A percentile compares a stretch with the other conserved stretches of the same genome.
phyloP scores from a whole-genome alignment of 2,329 filamentous ascomycete species.

The Pestalotiopsis sp. region DNA sequence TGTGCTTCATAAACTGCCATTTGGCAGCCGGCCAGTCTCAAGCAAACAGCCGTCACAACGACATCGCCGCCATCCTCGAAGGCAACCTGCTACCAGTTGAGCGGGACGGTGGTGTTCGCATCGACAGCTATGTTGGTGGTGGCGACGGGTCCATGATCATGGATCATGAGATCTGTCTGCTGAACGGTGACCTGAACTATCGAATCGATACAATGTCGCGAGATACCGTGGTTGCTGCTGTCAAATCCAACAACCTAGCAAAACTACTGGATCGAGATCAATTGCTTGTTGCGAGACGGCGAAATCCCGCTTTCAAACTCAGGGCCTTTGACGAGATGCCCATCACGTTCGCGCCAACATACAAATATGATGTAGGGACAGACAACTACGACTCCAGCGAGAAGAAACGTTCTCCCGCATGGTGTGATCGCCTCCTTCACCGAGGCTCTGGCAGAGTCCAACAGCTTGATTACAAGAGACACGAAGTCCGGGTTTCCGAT shows the following conservation, averaged over 20 bases:
- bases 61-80: slow-evolving; percentile 88
- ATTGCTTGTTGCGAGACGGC: slow-evolving; percentile 82
- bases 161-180: slow-evolving; percentile 95
- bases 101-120: slow-evolving; percentile 65
- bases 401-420: slow-evolving; percentile 91
- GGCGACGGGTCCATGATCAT: slow-evolving; percentile 94
- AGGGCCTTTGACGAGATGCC: slow-evolving; percentile 88
- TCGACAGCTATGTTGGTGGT: slow-evolving; percentile 85
- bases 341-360: slow-evolving; percentile 92
- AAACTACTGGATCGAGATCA: slow-evolving; percentile 95
- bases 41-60: slow-evolving; percentile 88
- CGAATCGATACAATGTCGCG: slow-evolving; percentile 97
- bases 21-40: slow-evolving; percentile 91
- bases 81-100: slow-evolving; percentile 73
- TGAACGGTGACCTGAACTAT: slow-evolving; percentile 97
- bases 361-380: slow-evolving; percentile 97
- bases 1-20: slow-evolving; percentile 98
- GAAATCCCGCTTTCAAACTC: slow-evolving; percentile 87
- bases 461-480: slow-evolving; percentile 84
- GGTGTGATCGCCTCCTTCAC: slow-evolving; percentile 94
- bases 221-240: slow-evolving; percentile 85
- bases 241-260: slow-evolving; percentile 77
- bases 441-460: slow-evolving; percentile 79
- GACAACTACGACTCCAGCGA: slow-evolving; percentile 94
- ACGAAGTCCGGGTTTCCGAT: slow-evolving; percentile 89